These are phyloP conservation scores for Ogataea neopini DNA, from an alignment of 805 yeast species.

Conservation along the genomic window DNA sequence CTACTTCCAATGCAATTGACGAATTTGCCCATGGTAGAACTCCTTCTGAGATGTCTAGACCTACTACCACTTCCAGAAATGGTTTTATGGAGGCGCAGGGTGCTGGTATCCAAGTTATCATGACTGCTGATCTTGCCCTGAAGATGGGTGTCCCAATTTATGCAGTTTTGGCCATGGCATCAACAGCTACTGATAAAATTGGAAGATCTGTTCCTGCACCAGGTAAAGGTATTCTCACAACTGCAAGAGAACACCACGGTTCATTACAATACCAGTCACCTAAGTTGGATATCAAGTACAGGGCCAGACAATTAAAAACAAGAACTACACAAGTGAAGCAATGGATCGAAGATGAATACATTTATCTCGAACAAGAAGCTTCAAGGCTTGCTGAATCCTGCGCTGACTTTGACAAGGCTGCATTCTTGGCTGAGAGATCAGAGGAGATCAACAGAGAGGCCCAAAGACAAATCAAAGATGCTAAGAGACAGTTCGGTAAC, in stretches of 20 bases:
- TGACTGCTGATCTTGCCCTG: constrained; percentile 92
- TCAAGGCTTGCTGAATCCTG: constrained; percentile 47
- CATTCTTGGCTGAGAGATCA: constrained; percentile 75
- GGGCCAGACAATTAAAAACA: constrained; percentile 83
- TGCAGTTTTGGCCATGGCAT: constrained; percentile 90
- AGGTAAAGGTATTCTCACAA: constrained; percentile 98
- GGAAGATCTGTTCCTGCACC: constrained; percentile 99
- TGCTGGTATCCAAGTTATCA: constrained; percentile 95
- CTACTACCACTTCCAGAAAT: constrained; percentile 91
- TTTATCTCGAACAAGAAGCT: constrained; percentile 69
- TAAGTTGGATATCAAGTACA: constrained; percentile 85
- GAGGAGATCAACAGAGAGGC: constrained; percentile 89
- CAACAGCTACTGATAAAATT: constrained; percentile 97
- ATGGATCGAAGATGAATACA: constrained; percentile 85
- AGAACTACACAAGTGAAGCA: constrained; percentile 74
- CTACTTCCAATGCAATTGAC: constrained; percentile 85
- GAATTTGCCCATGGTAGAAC: constrained; percentile 96
- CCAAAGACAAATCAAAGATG: constrained; percentile 77
- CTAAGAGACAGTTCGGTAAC: constrained; percentile 94
- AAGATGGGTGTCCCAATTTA: constrained; percentile 99
- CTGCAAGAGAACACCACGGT: constrained; percentile 92
- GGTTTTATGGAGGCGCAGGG: constrained; percentile 99
- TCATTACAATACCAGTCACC: constrained; percentile 76
- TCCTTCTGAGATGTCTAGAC: constrained; percentile 98
- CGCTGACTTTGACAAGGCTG: constrained; percentile 52